These are phyloP conservation scores for Mollisia scopiformis DNA, from an alignment of 2,329 filamentous ascomycete species.

Conservation along the genomic window DNA sequence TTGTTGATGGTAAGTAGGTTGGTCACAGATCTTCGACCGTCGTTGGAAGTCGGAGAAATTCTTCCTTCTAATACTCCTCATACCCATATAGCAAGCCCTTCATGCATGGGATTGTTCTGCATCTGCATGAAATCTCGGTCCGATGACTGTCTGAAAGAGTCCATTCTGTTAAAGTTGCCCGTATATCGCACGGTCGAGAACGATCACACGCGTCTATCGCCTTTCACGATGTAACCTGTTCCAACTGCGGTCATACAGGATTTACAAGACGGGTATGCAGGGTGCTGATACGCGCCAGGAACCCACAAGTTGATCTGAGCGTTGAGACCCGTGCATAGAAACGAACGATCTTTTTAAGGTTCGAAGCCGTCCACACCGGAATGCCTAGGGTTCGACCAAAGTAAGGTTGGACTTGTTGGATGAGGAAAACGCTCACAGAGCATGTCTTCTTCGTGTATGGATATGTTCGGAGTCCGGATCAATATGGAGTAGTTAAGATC, in stretches of 20 bases:
- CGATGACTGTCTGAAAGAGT: slow-evolving; percentile 11
- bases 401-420: background rate
- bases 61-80: background rate
- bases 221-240: slow-evolving; percentile 4
- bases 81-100: background rate
- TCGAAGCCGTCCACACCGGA: background rate
- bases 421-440: background rate
- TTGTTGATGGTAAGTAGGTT: background rate
- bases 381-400: background rate
- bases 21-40: background rate
- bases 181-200: background rate
- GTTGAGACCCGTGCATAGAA: slow-evolving; percentile 18
- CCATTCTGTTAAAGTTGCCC: background rate
- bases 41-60: background rate
- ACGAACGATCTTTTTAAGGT: slow-evolving; percentile 7
- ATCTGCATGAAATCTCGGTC: slow-evolving; percentile 18
- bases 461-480: slow-evolving; percentile 15
- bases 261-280: slow-evolving; percentile 16
- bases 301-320: slow-evolving; percentile 8
- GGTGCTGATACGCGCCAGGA: slow-evolving; percentile 18
- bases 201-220: background rate
- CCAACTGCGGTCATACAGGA: background rate
- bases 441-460: background rate
- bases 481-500: slow-evolving; percentile 2
- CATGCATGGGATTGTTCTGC: slow-evolving; percentile 2